Evolutionary conservation across 768 basidiomycete genomes (phyloP).

Genomic region (Boletus reticulatus): DNA sequence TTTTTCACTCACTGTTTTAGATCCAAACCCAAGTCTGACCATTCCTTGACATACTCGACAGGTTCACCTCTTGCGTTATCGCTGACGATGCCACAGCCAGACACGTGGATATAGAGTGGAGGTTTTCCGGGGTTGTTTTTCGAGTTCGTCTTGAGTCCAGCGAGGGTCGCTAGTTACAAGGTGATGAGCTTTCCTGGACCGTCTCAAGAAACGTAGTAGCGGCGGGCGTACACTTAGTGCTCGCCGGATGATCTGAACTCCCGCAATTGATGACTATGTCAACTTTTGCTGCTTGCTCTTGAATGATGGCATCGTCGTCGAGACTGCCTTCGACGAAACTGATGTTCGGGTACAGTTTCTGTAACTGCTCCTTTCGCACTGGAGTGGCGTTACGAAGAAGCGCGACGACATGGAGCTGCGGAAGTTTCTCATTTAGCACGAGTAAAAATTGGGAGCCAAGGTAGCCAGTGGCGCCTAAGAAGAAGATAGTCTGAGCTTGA

Average conservation of each 20-base stretch:
- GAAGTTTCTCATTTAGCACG: constrained; percentile 32
- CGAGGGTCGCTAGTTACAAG: constrained; percentile 33
- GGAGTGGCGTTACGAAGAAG: constrained; percentile 35
- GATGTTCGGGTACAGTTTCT: constrained; percentile 34
- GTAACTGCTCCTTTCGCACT: constrained; percentile 31
- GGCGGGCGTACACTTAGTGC: constrained; percentile 31
- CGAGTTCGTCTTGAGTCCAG: constrained; percentile 38
- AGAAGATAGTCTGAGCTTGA: constrained; percentile 30
- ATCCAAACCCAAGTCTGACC: constrained; percentile 39
- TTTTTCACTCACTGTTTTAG: constrained; percentile 25
- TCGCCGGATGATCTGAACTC: constrained; percentile 37
- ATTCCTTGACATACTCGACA: constrained; percentile 31
- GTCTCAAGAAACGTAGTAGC: not conserved
- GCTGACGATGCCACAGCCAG: constrained; percentile 39
- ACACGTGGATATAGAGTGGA: constrained; percentile 44
- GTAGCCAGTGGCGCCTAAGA: constrained; percentile 45
- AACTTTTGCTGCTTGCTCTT: constrained; percentile 34
- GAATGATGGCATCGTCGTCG: constrained; percentile 35
- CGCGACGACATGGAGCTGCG: constrained; percentile 34
- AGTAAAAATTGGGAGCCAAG: constrained; percentile 41
- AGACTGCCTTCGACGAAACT: constrained; percentile 38
- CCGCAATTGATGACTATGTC: constrained; percentile 43
- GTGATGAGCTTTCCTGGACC: not conserved
- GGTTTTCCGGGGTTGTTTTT: constrained; percentile 35
- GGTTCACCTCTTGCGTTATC: constrained; percentile 41